A percentile compares a stretch with the other conserved stretches of the same genome.
phyloP scores from a whole-genome alignment of 192 early-diverging fungal genomes.

The Gaertneriomyces semiglobifer region DNA sequence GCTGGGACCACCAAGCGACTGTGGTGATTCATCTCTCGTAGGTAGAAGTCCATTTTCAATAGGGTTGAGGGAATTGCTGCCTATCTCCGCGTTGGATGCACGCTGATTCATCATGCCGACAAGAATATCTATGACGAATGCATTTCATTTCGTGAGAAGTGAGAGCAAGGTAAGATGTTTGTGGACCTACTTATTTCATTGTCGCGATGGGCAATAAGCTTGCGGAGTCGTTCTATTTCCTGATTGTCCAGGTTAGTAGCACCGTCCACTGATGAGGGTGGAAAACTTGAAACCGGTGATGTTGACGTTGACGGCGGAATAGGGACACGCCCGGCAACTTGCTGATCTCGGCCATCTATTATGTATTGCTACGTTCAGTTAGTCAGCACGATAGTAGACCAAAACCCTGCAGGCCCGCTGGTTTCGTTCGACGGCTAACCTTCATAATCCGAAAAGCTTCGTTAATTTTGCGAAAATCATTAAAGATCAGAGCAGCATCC shows the following conservation, averaged over 20 bases:
- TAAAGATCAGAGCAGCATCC: conserved; percentile 41
- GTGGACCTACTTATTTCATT: conserved; percentile 58
- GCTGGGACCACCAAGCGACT: too few species aligned
- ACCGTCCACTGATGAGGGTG: not conserved
- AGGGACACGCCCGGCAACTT: too few species aligned
- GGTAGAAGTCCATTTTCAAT: too few species aligned
- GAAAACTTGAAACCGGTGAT: too few species aligned
- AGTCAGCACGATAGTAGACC: too few species aligned
- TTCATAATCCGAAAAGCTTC: conserved; percentile 52
- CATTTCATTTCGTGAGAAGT: not conserved
- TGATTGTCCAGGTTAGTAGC: not conserved
- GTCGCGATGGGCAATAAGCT: conserved; percentile 48
- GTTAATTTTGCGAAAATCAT: conserved; percentile 46
- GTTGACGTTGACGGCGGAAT: too few species aligned
- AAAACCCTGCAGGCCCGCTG: not conserved
- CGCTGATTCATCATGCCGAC: conserved; percentile 53
- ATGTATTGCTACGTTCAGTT: too few species aligned
- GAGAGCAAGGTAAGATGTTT: not conserved
- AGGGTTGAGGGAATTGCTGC: too few species aligned
- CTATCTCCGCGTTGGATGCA: not conserved
- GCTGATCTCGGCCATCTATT: too few species aligned
- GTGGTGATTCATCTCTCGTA: too few species aligned
- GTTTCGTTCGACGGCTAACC: not conserved
- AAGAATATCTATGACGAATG: conserved; percentile 40
- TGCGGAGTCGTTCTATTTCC: conserved; percentile 33